These are phyloP conservation scores for Helianthus annuus DNA, from an alignment of 129 eudicot species.

Conservation along the genomic window DNA sequence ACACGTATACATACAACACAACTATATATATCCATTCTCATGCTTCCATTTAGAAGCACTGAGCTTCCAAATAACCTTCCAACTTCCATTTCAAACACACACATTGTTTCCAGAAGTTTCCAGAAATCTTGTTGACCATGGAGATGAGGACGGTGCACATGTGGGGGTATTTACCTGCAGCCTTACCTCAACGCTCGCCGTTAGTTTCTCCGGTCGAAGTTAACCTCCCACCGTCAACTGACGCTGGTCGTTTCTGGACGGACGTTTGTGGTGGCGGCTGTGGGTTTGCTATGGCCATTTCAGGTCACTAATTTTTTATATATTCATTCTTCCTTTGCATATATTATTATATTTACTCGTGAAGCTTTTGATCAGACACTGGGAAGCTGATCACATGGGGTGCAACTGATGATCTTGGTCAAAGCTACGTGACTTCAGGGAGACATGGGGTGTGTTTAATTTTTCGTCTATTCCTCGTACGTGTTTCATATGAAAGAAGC, in stretches of 20 bases:
- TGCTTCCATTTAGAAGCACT: neutral
- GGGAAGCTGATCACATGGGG: slow-evolving; percentile 99
- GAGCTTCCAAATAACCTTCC: too few relatives aligned
- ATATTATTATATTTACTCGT: neutral
- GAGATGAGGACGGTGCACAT: slow-evolving; percentile 48
- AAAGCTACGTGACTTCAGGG: slow-evolving; percentile 93
- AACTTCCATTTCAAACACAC: neutral
- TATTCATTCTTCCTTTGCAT: neutral
- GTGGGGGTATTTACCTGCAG: slow-evolving; percentile 99
- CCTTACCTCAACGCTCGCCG: slow-evolving; percentile 89
- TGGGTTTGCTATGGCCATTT: slow-evolving; percentile 94
- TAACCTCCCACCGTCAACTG: slow-evolving; percentile 53
- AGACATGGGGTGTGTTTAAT: slow-evolving; percentile 72
- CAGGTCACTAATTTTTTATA: slow-evolving; percentile 41
- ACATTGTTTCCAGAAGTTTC: slow-evolving; percentile 27
- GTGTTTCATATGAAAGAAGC: neutral
- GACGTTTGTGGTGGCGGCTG: slow-evolving; percentile 97
- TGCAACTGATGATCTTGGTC: slow-evolving; percentile 95
- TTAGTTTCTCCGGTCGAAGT: slow-evolving; percentile 75
- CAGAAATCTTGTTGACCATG: slow-evolving; percentile 14
- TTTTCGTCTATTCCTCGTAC: slow-evolving; percentile 6
- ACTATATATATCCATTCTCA: neutral
- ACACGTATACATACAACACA: neutral
- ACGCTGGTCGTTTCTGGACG: slow-evolving; percentile 52
- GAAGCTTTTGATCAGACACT: slow-evolving; percentile 41